Evolutionary conservation across 768 basidiomycete genomes (phyloP), one percentile per base, ranked within the genome.

Genomic region (Boletus rubescentipes): DNA sequence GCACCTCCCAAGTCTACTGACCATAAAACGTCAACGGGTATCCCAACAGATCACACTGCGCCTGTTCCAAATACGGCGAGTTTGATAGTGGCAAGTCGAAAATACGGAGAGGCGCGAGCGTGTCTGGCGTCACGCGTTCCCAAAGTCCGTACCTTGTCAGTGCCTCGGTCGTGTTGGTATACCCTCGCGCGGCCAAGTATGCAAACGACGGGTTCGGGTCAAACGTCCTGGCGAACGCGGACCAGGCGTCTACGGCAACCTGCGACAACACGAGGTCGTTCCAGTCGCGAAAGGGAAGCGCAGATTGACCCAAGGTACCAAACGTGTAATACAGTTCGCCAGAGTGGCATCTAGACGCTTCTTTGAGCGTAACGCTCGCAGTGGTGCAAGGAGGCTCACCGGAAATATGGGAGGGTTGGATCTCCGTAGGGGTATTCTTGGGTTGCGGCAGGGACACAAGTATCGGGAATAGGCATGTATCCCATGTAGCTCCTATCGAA

Each of bases 401-500:
- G 72, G 69, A 77, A 81, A 53, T 79, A 79, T 20, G 79, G 78
- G 18, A 75, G 60, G 18, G 66, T 72, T 4, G 78, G 73, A 53
- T 83, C 74, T 14, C 81, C 80, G 47, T 72, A 61, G 0, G 79
- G 80, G 60, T 76, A 76, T 5, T 63, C 71, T 0, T 68, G 58
- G 4, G 73, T 75, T 8, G 70, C 58, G 0, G 79, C 75, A 1
- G 80, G 76, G 14, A 75, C 69, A 58, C 81, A 81, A 0, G 73
- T 69, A 2, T 73, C 75, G 9, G 71, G 66, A 41, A 77, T 74
- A 2, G 78, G 78, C 53, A 75, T 72, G 52, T 74, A 81, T 1
- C 78, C 77, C 56, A 68, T 66, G 45, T 76, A 78, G 51, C 72
- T 75, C 32, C 77, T 63, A 53, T 81, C 77, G 53, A 80, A 81